Conservation (phyloP, 441 rosid species). For the Iberis amara region DNA sequence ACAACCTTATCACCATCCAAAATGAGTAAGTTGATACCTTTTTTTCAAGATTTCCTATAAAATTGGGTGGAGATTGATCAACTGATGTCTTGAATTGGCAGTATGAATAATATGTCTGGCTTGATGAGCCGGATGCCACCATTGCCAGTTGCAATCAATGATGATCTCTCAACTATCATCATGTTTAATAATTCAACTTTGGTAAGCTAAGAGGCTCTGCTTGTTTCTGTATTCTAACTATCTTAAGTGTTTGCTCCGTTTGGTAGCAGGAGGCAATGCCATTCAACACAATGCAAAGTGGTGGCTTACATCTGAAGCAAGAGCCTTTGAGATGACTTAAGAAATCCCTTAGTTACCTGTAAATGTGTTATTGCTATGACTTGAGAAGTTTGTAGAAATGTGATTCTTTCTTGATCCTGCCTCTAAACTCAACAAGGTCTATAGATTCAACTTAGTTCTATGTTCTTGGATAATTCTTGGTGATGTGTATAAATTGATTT, state of each 20-base stretch:
- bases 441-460: slow-evolving; percentile 21
- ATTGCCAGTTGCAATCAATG: slow-evolving; percentile 59
- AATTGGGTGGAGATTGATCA: slow-evolving; percentile 10
- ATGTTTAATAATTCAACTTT: slow-evolving; percentile 47
- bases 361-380: background rate
- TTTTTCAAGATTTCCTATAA: slow-evolving; percentile 18
- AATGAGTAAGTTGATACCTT: slow-evolving; percentile 56
- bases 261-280: slow-evolving; percentile 54
- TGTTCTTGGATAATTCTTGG: slow-evolving; percentile 21
- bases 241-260: background rate
- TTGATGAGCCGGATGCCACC: slow-evolving; percentile 96
- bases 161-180: slow-evolving; percentile 61
- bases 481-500: slow-evolving; percentile 19
- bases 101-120: slow-evolving; percentile 77
- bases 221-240: background rate
- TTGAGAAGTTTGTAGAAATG: slow-evolving; percentile 26
- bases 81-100: slow-evolving; percentile 36
- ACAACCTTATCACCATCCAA: slow-evolving; percentile 69
- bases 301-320: slow-evolving; percentile 67
- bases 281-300: slow-evolving; percentile 33
- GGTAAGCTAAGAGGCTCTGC: slow-evolving; percentile 32
- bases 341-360: slow-evolving; percentile 18
- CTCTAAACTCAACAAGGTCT: slow-evolving; percentile 16
- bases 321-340: slow-evolving; percentile 40
- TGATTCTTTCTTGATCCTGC: slow-evolving; percentile 22